Evolutionary conservation across 2,329 filamentous ascomycete species (phyloP).

Genomic region (Epichloe coenophiala): DNA sequence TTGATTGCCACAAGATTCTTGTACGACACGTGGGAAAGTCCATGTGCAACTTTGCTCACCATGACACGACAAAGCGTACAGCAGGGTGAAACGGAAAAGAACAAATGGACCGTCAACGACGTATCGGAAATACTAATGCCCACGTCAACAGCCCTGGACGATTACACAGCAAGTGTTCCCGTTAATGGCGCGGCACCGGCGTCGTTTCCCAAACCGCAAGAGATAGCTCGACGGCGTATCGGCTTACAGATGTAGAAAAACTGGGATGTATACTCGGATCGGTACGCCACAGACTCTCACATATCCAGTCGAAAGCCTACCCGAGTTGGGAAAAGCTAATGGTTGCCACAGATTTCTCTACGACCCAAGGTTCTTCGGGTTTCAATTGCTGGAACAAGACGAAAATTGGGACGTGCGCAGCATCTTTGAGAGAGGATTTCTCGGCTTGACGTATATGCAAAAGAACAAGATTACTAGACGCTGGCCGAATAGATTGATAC

Average conservation of each 20-base stretch:
- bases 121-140: neutral
- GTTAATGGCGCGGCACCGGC: neutral
- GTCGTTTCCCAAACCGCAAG: neutral
- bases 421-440: slow-evolving; percentile 7
- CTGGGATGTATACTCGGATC: neutral
- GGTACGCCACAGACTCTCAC: neutral
- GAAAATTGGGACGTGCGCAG: neutral
- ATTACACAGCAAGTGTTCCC: neutral
- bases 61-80: slow-evolving; percentile 4
- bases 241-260: neutral
- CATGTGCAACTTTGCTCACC: slow-evolving; percentile 12
- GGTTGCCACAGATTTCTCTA: neutral
- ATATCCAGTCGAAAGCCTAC: no score
- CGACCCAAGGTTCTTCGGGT: neutral
- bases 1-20: slow-evolving; percentile 8
- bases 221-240: neutral
- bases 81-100: neutral
- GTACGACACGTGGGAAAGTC: slow-evolving; percentile 13
- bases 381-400: neutral
- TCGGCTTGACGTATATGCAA: slow-evolving; percentile 8
- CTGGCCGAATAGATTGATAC: slow-evolving; percentile 13
- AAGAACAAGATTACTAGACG: slow-evolving; percentile 11
- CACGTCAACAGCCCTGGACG: neutral
- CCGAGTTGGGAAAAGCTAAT: no score
- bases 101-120: neutral